phyloP scores from a whole-genome alignment of 2,329 filamentous ascomycete species.

The Boeremia lycopersici region DNA sequence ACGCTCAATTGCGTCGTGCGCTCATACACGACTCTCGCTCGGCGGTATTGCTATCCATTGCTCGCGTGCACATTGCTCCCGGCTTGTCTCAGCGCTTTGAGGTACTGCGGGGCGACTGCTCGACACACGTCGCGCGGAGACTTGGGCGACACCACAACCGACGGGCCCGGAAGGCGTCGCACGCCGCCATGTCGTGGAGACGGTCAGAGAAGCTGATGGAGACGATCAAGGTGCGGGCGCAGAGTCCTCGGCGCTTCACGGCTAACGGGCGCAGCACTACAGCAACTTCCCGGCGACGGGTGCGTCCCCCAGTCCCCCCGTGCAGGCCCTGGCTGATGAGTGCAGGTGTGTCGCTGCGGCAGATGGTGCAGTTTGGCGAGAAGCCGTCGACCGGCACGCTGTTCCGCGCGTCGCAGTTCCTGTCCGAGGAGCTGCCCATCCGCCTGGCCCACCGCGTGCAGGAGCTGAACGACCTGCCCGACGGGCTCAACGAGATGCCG shows the following conservation, averaged over 20 bases:
- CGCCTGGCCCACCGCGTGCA: conserved; percentile 94
- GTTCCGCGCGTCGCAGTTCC: conserved; percentile 96
- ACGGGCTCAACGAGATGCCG: conserved; percentile 97
- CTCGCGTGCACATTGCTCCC: neutral
- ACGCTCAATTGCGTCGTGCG: conserved; percentile 14
- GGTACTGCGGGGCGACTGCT: conserved; percentile 13
- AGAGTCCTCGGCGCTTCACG: conserved; percentile 7
- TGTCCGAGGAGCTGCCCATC: conserved; percentile 97
- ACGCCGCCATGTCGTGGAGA: conserved; percentile 84
- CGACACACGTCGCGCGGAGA: conserved; percentile 7
- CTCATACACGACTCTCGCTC: neutral
- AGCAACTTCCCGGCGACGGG: conserved; percentile 96
- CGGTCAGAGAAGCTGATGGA: conserved; percentile 89
- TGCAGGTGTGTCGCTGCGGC: conserved; percentile 72
- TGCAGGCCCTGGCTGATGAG: conserved; percentile 21
- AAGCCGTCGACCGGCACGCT: conserved; percentile 88
- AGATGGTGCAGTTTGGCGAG: conserved; percentile 99
- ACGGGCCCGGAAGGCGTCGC: conserved; percentile 44
- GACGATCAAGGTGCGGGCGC: conserved; percentile 71
- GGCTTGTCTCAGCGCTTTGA: neutral
- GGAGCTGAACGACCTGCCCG: conserved; percentile 88
- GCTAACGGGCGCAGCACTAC: conserved; percentile 67
- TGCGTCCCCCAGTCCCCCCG: conserved; percentile 65
- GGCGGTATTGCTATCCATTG: conserved; percentile 4
- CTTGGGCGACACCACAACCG: conserved; percentile 40